Evolutionary conservation across 371 early-diverging fungal species (phyloP).

Genomic region (Entomophthora muscae): DNA sequence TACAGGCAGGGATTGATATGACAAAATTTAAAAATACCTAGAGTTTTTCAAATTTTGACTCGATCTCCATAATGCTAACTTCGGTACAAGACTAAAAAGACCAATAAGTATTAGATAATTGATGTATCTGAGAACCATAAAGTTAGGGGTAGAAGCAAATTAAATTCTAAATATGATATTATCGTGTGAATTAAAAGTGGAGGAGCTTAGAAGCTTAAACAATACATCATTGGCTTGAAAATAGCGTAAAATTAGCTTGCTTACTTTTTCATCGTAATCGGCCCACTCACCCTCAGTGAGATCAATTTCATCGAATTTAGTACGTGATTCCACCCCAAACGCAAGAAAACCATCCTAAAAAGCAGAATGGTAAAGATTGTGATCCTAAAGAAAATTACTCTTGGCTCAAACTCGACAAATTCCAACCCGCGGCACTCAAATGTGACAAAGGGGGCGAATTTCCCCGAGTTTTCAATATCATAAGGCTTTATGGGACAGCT

Average conservation of each 20-base stretch:
- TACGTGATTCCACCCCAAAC: constrained; percentile 48
- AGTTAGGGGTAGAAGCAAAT: background rate
- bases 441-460: constrained; percentile 39
- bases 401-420: constrained; percentile 57
- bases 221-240: background rate
- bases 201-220: background rate
- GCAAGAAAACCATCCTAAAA: constrained; percentile 48
- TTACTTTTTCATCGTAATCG: constrained; percentile 74
- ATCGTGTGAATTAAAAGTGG: background rate
- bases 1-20: too few relatives aligned
- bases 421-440: constrained; percentile 81
- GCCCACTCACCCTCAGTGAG: constrained; percentile 70
- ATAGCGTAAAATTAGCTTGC: background rate
- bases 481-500: background rate
- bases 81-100: constrained; percentile 11
- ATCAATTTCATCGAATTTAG: constrained; percentile 60
- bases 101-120: too few relatives aligned
- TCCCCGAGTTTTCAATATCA: constrained; percentile 17
- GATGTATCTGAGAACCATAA: too few relatives aligned
- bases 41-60: constrained; percentile 9
- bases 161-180: background rate
- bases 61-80: constrained; percentile 13
- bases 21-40: constrained; percentile 4
- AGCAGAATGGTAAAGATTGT: background rate
- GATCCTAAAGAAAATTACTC: constrained; percentile 21